Evolutionary conservation across 176 grass and related monocot genomes (phyloP).

Genomic region (Hsuehochloa calcarea): DNA sequence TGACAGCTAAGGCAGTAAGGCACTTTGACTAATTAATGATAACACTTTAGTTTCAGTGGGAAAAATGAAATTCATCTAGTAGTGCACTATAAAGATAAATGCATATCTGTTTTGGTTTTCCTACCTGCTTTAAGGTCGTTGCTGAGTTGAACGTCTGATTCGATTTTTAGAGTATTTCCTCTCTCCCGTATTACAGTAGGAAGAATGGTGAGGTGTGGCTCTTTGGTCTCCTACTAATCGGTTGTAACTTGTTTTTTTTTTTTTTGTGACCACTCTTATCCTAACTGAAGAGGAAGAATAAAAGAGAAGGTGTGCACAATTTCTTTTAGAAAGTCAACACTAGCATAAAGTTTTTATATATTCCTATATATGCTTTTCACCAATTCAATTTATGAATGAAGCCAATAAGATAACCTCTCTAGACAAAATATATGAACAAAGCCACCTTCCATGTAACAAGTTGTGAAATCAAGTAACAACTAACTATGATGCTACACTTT

Average conservation of each 20-base stretch:
- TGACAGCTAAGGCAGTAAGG: not conserved
- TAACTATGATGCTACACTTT: not conserved
- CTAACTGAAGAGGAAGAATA: not conserved
- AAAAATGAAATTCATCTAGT: not conserved
- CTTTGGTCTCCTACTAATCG: not conserved
- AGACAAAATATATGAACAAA: not conserved
- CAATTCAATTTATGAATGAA: not conserved
- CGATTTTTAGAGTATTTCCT: not conserved
- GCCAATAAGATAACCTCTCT: not conserved
- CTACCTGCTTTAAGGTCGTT: not conserved
- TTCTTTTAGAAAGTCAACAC: not conserved
- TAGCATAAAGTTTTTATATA: not conserved
- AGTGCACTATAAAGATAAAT: not conserved
- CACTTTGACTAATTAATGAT: not conserved
- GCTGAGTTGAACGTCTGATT: not conserved
- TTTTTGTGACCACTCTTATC: not conserved
- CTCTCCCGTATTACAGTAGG: not conserved
- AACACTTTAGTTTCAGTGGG: not conserved
- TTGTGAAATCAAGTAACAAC: not conserved
- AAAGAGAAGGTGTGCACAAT: not conserved
- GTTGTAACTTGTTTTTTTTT: not conserved
- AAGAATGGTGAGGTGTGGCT: not conserved
- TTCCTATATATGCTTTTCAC: not conserved
- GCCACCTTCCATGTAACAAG: not conserved
- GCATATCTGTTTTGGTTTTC: not conserved